Base-by-base conservation (phyloP, 495 filamentous ascomycete species). In the Talaromyces proteolyticus region DNA sequence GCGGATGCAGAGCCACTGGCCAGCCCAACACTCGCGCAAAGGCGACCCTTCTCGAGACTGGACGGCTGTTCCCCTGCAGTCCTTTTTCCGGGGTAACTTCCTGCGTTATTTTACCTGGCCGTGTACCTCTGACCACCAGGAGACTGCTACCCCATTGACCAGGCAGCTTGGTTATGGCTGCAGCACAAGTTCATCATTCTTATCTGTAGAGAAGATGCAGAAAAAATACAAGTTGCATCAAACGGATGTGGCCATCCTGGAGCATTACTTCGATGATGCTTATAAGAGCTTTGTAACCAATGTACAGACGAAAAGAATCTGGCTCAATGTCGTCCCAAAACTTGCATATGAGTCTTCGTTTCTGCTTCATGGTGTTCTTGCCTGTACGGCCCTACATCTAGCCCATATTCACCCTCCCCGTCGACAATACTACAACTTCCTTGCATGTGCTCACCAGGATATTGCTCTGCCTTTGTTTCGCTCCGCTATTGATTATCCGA, bases 341-440 rank as follows among this genome's bases (percentile, higher is more conserved):
- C 48, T 65, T 14, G 60, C 64, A 3, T 50, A 44, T 8, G 42
- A 54, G 12, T 45, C 51, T 34, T 26, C 44, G 11, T 74, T 69
- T 36, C 45, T 74, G 0, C 40, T 67, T 14, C 60, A 69, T 21
- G 67, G 65, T 2, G 57, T 74, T 14, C 51, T 74, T 17, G 63
- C 70, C 8, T 64, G 62, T 25, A 43, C 68, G 3, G 56, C 64
- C 2, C 39, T 64, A 18, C 67, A 71, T 37, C 45, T 65, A 16
- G 60, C 62, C 11, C 57, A 57, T 22, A 20, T 61, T 8, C 23
- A 60, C 17, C 57, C 51, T 0, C 5, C 39, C 0, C 26, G 57
- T 34, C 38, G 51, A 7, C 25, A 49, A 11, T n/a, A 45, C 21
- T 63, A 61, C 24, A 45, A 54, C 3, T 14, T 69, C 1, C 54